These are phyloP conservation scores for Nicotiana tomentosiformis DNA, from an alignment of 257 asterid genomes.

Conservation along the genomic window DNA sequence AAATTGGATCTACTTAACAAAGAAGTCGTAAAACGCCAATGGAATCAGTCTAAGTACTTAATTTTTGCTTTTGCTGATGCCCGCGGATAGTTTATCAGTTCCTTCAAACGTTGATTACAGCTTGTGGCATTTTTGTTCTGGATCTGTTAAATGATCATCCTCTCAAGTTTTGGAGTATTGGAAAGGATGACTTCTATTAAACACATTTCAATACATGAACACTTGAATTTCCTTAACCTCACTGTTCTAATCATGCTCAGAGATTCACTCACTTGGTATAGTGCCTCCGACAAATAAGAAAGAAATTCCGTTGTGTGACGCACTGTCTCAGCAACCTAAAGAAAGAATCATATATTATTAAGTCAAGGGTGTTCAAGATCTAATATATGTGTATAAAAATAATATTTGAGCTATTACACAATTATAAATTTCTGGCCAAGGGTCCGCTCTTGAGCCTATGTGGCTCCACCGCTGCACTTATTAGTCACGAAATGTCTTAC, in stretches of 20 bases:
- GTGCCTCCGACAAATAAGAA: too few species aligned
- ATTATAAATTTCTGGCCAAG: too few species aligned
- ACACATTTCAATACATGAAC: background rate
- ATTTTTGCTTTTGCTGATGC: background rate
- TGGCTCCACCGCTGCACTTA: background rate
- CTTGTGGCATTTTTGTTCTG: background rate
- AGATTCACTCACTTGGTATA: background rate
- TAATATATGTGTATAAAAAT: too few species aligned
- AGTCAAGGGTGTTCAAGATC: too few species aligned
- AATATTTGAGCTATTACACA: too few species aligned
- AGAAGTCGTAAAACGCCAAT: too few species aligned
- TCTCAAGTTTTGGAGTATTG: background rate
- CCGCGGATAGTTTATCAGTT: background rate
- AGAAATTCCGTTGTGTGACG: too few species aligned
- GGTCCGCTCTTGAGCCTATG: background rate
- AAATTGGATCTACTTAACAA: background rate
- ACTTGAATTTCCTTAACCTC: background rate
- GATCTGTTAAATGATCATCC: background rate
- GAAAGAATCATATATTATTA: too few species aligned
- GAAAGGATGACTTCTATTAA: background rate
- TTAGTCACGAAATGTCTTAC: background rate
- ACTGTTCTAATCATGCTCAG: background rate
- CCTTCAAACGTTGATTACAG: background rate
- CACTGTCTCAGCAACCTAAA: too few species aligned
- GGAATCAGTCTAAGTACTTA: background rate